Evolutionary conservation across 1,284 basidiomycete species (phyloP), one percentile per base, ranked within the genome.

Genomic region (Boletus sp.): DNA sequence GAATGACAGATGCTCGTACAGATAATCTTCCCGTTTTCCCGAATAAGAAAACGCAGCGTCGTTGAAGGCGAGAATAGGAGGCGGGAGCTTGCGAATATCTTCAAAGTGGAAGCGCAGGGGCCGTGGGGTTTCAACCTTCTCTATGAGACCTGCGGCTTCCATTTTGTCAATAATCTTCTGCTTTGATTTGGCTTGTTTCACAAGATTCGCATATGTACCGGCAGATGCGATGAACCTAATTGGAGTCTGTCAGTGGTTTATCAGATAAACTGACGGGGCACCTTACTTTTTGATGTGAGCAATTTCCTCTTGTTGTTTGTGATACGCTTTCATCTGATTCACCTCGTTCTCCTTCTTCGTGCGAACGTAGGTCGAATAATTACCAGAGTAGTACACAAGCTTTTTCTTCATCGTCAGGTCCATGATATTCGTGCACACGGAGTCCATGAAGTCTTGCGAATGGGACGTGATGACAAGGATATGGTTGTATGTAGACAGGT

Each of bases 121-220:
- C 61, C 80, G 84, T 42, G 81, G 77, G 7, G 69, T 65, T 64
- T 91, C 88, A 49, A 97, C 76, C 70, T 92, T 92, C 72, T 98
- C 92, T 62, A 98, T 79, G 36, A 98, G 78, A 60, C 95, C 95
- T 12, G 94, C 95, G n/a, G 95, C 95, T 77, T 98, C 95, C 95
- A 99, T 98, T 82, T 99, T 99, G 80, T 99, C 95, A 70, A 99
- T 96, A 57, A 96, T 96, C 77, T 99, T 98, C 71, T 98, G 95
- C 75, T 99, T 99, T 41, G 94, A 97, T 76, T 99, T 98, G 62
- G 95, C 95, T 73, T 99, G 95, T 69, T 88, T 92, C 65, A 98
- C 95, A 60, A 98, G 81, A 72, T 98, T 99, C 65, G 95, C 95
- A 67, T 98, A 98, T 39, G 95, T 98, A 84, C 95, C 95, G 36